A percentile compares a stretch with the other conserved stretches of the same genome.
Conservation (phyloP, 2,329 filamentous ascomycete species). For the Spiromastix sp. region DNA sequence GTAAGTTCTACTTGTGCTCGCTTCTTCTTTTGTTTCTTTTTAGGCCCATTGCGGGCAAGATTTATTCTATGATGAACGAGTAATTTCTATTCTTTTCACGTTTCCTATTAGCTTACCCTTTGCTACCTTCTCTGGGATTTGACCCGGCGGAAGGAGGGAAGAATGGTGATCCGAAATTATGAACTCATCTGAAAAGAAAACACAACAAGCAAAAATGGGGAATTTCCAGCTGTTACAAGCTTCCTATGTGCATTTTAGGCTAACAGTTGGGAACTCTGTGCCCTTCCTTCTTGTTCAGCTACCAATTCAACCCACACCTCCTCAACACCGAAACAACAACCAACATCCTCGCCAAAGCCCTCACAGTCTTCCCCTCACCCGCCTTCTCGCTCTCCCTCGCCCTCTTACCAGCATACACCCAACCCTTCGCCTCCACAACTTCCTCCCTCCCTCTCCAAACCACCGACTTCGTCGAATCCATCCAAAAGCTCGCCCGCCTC, state of each 20-base stretch:
- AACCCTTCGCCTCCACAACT: constrained; percentile 45
- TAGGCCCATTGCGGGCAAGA: constrained; percentile 11
- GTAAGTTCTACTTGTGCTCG: constrained; percentile 43
- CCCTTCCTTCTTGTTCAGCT: constrained; percentile 54
- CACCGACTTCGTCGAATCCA: constrained; percentile 65
- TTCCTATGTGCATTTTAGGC: too few relatives aligned
- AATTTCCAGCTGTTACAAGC: too few relatives aligned
- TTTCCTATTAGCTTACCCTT: constrained; percentile 85
- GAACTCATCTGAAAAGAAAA: too few relatives aligned
- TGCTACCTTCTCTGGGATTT: too few relatives aligned
- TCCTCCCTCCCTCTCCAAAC: constrained; percentile 30
- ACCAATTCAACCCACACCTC: constrained; percentile 99
- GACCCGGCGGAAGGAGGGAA: constrained; percentile 53
- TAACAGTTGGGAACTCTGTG: too few relatives aligned
- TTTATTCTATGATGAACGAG: constrained; percentile 55
- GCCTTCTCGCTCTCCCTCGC: constrained; percentile 92
- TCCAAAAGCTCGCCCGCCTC: constrained; percentile 74
- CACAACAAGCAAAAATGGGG: too few relatives aligned
- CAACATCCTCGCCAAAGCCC: constrained; percentile 96
- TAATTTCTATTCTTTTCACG: constrained; percentile 53
- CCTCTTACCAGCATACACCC: constrained; percentile 77
- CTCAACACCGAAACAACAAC: constrained; percentile 94
- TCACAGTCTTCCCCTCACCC: constrained; percentile 92
- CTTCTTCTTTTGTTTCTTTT: constrained; percentile 10
- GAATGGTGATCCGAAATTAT: constrained; percentile 5